Base-by-base conservation (phyloP, 73 alveolate species). In the Tetrahymena borealis region DNA sequence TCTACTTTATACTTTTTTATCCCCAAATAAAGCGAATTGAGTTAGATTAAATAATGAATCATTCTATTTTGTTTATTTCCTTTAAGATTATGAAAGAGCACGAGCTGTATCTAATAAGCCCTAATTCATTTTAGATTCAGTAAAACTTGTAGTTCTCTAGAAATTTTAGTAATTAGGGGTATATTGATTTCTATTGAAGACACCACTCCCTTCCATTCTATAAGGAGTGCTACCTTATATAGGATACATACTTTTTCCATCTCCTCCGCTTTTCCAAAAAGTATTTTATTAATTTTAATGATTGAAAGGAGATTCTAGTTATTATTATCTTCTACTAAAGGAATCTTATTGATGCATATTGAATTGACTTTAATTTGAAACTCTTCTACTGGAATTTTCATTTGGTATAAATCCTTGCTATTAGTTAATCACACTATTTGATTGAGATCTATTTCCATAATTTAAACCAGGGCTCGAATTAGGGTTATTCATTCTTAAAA, bases 141-240 rank as follows among this genome's bases (percentile, higher is more conserved):
- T 60, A 15, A 60, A 24, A 28, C 85, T 60, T 1, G 85, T 60
- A 9, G n/a, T 35, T 60, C 85, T 60, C 28, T 24, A 16, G 85
- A 60, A n/a, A n/a, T n/a, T n/a, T n/a, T n/a, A n/a, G n/a, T 60
- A 60, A 60, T 60, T 60, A 60, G 85, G 85, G n/a, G 85, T 60
- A n/a, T 60, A 60, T 60, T 60, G 10, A 60, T 60, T 5, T 60
- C 85, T 60, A 20, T 60, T 60, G 28, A 60, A 60, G 28, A 60
- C 85, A 60, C 37, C 85, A n/a, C 85, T 60, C 35, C 85, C 85
- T 5, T 16, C 85, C n/a, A 60, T 24, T 24, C 28, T 35, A 60
- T 60, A n/a, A n/a, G n/a, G n/a, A n/a, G n/a, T n/a, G n/a, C n/a
- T n/a, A n/a, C n/a, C n/a, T n/a, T n/a, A n/a, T n/a, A n/a, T n/a